These are phyloP conservation scores for Botrytis squamosa DNA, from an alignment of 2,329 filamentous ascomycete genomes.

Conservation along the genomic window DNA sequence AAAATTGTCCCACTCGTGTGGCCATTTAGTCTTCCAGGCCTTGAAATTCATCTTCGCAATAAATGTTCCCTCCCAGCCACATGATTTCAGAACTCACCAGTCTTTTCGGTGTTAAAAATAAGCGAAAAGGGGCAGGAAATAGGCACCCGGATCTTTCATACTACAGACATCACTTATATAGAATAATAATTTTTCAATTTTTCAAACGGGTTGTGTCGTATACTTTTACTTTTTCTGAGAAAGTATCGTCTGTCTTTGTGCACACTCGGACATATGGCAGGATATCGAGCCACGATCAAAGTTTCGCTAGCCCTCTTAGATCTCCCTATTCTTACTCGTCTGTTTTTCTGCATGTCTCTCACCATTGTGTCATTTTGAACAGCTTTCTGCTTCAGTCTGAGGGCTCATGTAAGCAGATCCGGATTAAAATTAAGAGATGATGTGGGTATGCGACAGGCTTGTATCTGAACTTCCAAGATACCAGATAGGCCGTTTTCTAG, in stretches of 20 bases:
- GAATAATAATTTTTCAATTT: not conserved
- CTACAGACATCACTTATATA: not conserved
- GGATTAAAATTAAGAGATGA: not conserved
- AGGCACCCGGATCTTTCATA: not conserved
- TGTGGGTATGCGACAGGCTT: not conserved
- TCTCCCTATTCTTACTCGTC: rapidly evolving
- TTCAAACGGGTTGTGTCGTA: too few species aligned
- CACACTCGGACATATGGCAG: rapidly evolving
- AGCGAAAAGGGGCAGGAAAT: rapidly evolving
- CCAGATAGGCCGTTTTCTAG: not conserved
- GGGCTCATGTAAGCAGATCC: not conserved
- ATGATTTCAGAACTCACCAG: not conserved
- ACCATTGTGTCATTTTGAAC: not conserved
- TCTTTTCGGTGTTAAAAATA: not conserved
- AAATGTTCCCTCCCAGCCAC: rapidly evolving
- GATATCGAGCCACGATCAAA: not conserved
- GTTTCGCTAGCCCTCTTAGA: rapidly evolving
- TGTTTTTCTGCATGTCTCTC: rapidly evolving
- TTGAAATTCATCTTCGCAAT: not conserved
- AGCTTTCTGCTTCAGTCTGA: not conserved
- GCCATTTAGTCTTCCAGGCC: not conserved
- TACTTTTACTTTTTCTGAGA: rapidly evolving
- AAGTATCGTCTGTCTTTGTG: too few species aligned
- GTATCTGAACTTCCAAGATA: not conserved
- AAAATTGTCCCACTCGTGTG: rapidly evolving